Conservation (phyloP, 768 basidiomycete genomes). For the Russula lepida region DNA sequence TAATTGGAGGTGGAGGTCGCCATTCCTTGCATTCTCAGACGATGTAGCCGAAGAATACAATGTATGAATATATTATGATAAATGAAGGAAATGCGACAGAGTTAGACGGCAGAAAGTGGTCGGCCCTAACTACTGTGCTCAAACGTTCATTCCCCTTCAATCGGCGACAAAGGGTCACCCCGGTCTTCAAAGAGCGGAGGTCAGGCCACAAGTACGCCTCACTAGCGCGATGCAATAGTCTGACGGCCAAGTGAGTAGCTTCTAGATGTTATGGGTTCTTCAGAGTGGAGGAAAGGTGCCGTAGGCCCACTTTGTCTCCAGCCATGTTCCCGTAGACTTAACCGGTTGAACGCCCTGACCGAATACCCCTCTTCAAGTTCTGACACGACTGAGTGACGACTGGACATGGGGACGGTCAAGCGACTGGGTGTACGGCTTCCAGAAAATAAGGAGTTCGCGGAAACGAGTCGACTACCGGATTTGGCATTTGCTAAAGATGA, state of each 20-base stretch:
- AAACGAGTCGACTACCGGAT: constrained; percentile 76
- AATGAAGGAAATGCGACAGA: no score
- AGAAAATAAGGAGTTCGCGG: constrained; percentile 42
- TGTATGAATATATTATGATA: no score
- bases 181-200: no score
- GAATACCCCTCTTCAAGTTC: constrained; percentile 65
- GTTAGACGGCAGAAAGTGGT: no score
- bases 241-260: neutral
- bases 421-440: constrained; percentile 53
- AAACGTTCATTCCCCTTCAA: no score
- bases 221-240: no score
- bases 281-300: neutral
- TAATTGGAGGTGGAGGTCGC: no score
- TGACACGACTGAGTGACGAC: constrained; percentile 37
- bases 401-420: constrained; percentile 40
- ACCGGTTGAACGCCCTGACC: constrained; percentile 25
- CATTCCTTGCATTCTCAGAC: no score
- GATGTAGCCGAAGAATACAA: no score
- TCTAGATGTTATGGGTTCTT: neutral
- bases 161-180: no score
- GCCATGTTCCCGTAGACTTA: neutral
- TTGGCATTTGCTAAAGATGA: constrained; percentile 89
- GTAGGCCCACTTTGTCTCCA: neutral
- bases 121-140: no score
- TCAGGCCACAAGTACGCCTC: no score